Percentiles rank a stretch among this genome's conserved stretches.
These are phyloP conservation scores for Purshia tridentata DNA, from an alignment of 306 rosid genomes.

Conservation along the genomic window DNA sequence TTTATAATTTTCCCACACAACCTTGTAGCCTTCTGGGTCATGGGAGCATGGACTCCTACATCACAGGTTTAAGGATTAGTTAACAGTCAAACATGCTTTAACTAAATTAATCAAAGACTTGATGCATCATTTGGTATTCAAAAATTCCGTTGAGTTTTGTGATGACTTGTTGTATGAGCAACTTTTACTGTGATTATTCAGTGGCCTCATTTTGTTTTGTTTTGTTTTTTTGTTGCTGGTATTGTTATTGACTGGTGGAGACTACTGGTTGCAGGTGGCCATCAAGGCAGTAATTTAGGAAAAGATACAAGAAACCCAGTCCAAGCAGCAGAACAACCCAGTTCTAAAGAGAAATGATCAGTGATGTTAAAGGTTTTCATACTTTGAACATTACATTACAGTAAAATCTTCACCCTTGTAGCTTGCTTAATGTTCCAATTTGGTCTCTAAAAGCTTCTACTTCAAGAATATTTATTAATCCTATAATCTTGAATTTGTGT, in stretches of 20 bases:
- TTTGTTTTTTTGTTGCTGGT: neutral
- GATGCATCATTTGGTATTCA: neutral
- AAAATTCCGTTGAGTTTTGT: neutral
- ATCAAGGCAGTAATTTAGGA: conserved; percentile 49
- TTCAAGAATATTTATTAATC: conserved; percentile 1
- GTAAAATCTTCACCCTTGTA: neutral
- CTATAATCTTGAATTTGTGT: neutral
- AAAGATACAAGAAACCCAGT: conserved; percentile 57
- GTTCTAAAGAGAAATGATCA: conserved; percentile 58
- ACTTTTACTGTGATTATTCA: neutral
- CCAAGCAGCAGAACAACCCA: conserved; percentile 57
- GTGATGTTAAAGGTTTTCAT: conserved; percentile 30
- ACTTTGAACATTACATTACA: neutral
- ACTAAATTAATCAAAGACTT: neutral
- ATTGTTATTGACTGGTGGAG: conserved; percentile 25
- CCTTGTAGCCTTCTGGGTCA: neutral
- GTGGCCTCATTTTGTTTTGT: neutral
- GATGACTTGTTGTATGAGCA: neutral
- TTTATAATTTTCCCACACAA: neutral
- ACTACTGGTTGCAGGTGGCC: conserved; percentile 52
- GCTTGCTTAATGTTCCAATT: neutral
- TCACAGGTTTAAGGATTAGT: neutral
- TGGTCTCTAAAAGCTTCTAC: neutral
- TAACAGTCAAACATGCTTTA: neutral
- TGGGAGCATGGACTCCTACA: no score